Base-by-base conservation (phyloP, 352 stramenopile genomes). In the Globisporangium polare region DNA sequence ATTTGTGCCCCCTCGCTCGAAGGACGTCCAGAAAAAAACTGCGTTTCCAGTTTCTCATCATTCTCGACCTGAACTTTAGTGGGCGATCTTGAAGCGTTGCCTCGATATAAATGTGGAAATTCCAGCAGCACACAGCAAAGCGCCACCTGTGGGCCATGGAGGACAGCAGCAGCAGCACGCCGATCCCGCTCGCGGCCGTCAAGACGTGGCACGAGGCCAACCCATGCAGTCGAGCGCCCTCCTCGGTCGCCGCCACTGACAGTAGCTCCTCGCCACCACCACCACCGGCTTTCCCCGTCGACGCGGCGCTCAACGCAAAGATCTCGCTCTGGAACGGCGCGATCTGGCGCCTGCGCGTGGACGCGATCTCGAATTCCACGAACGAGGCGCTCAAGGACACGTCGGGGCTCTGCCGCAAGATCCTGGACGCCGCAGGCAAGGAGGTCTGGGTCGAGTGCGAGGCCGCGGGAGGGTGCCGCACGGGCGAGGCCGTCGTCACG, bases 401-500 rank as follows among this genome's bases (percentile, higher is more conserved):
- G 41, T 72, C 73, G 15, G 88, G 80, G 8, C 69, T 92, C 15
- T 80, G 78, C 35, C 81, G 72, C 46, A 76, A 74, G 27, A 68
- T 97, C 41, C 58, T 94, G n/a, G 63, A 80, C 29, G 83, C 83
- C 9, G 89, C 89, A 0, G 89, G 89, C 0, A 72, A 75, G 20
- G 67, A 92, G 69, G 87, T 97, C 42, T 74, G 65, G 54, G 75
- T 90, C 51, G 88, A 92, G 62, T 95, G 85, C 63, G 68, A 73
- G 10, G 71, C 82, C 0, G 80, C 58, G 0, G 81, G 73, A 8
- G 54, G 53, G 2, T 97, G 89, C 57, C 83, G 86, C 60, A 95
- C 88, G 9, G 89, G 87, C 29, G 86, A 96, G 35, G 77, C 88
- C 12, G 78, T 92, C n/a, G 64, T 92, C 49, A 96, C 89, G 12